A percentile compares a stretch with the other conserved stretches of the same genome.
These are phyloP conservation scores for Pseudocohnilembus persalinus DNA, from an alignment of 169 alveolate species.

Conservation along the genomic window DNA sequence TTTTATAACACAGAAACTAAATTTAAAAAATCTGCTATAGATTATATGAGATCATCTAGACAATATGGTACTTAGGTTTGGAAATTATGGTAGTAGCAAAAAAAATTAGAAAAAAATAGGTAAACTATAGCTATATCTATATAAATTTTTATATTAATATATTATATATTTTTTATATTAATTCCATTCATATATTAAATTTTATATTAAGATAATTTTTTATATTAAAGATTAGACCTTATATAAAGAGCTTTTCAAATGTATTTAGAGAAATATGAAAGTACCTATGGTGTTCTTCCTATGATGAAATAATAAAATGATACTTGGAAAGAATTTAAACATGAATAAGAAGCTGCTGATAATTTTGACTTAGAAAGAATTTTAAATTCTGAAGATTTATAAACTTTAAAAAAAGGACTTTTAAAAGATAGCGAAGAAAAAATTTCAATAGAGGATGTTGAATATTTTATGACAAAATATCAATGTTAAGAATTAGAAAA, in stretches of 20 bases:
- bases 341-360: not conserved
- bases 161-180: too few species aligned
- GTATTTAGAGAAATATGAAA: not conserved
- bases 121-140: too few species aligned
- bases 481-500: not conserved
- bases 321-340: not conserved
- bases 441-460: not conserved
- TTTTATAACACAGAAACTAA: not conserved
- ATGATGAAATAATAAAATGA: not conserved
- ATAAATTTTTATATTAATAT: too few species aligned
- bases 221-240: not conserved
- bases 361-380: too few species aligned
- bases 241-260: not conserved
- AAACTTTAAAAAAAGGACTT: not conserved
- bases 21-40: not conserved
- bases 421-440: not conserved
- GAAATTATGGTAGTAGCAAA: not conserved
- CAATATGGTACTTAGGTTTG: not conserved
- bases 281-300: not conserved
- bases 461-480: not conserved
- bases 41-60: not conserved
- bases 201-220: too few species aligned
- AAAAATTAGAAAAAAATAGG: not conserved
- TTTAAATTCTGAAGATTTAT: not conserved
- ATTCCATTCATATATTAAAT: too few species aligned